Evolutionary conservation across 2,329 filamentous ascomycete genomes (phyloP).

Genomic region (Phialophora expanda): DNA sequence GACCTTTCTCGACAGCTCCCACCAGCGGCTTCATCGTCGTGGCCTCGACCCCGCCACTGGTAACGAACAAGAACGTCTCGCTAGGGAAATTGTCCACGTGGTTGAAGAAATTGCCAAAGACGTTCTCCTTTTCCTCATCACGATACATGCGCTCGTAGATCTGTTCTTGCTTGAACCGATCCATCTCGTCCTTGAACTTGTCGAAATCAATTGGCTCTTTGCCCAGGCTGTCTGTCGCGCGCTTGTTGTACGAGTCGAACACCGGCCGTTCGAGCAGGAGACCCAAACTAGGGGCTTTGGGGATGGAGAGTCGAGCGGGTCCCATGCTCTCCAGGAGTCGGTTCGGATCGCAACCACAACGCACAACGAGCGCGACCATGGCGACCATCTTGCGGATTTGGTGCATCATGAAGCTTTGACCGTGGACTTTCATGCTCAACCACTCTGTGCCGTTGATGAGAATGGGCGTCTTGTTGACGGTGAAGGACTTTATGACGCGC

Average conservation of each 20-base stretch:
- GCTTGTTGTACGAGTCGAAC: slow-evolving; percentile 85
- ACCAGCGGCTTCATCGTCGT: slow-evolving; percentile 54
- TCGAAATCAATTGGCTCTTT: slow-evolving; percentile 77
- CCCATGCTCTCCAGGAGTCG: slow-evolving; percentile 78
- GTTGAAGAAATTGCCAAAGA: slow-evolving; percentile 81
- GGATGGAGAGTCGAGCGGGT: slow-evolving; percentile 77
- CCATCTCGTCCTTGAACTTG: slow-evolving; percentile 76
- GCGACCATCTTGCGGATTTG: slow-evolving; percentile 99
- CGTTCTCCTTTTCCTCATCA: slow-evolving; percentile 83
- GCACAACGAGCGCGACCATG: slow-evolving; percentile 82
- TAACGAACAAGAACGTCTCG: slow-evolving; percentile 76
- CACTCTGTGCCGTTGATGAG: slow-evolving; percentile 92
- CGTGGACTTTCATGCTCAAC: slow-evolving; percentile 94
- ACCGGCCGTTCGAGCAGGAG: slow-evolving; percentile 88
- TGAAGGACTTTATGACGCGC: slow-evolving; percentile 90
- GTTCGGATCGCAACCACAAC: slow-evolving; percentile 76
- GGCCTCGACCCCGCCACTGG: slow-evolving; percentile 69
- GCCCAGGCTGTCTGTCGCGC: slow-evolving; percentile 66
- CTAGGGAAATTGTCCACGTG: slow-evolving; percentile 76
- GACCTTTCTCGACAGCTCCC: slow-evolving; percentile 13
- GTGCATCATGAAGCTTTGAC: slow-evolving; percentile 99
- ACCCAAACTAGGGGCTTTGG: slow-evolving; percentile 89
- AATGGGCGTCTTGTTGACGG: slow-evolving; percentile 74
- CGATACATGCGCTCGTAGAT: slow-evolving; percentile 93
- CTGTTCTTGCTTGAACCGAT: slow-evolving; percentile 86